Conservation (phyloP, 2,329 filamentous ascomycete genomes). For the Daldinia sp. region DNA sequence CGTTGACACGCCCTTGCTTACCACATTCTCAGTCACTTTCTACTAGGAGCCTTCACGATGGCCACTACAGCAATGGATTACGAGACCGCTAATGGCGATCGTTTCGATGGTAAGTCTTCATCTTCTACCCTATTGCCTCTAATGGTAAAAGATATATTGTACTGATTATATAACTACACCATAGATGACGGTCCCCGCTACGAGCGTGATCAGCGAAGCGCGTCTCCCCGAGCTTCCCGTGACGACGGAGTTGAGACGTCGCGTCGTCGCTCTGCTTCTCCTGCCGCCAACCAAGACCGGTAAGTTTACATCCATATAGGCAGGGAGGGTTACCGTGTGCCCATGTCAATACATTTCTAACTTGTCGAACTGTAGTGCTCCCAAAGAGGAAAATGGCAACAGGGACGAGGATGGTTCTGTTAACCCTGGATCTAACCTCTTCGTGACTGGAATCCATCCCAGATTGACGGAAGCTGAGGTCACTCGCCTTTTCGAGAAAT, state of each 20-base stretch:
- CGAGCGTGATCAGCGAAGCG: constrained; percentile 72
- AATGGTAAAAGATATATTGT: not conserved
- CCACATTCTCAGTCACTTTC: constrained; percentile 18
- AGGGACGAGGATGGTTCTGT: constrained; percentile 79
- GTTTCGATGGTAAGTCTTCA: constrained; percentile 66
- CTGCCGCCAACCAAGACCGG: constrained; percentile 62
- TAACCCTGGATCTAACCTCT: constrained; percentile 97
- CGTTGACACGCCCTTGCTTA: constrained; percentile 32
- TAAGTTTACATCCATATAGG: constrained; percentile 45
- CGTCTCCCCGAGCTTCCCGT: constrained; percentile 67
- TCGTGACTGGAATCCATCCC: constrained; percentile 97
- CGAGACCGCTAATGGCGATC: constrained; percentile 72
- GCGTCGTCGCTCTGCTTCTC: constrained; percentile 70
- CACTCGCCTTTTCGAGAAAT: constrained; percentile 96
- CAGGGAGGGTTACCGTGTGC: not conserved
- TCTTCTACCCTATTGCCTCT: not conserved
- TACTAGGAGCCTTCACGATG: constrained; percentile 52
- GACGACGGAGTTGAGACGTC: constrained; percentile 65
- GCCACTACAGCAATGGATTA: constrained; percentile 75
- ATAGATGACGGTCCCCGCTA: constrained; percentile 71
- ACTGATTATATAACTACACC: constrained; percentile 29
- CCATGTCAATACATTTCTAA: constrained; percentile 23
- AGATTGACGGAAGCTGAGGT: constrained; percentile 90
- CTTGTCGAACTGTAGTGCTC: constrained; percentile 47
- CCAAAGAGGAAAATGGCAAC: constrained; percentile 61